phyloP scores from a whole-genome alignment of 257 asterid genomes.

The Euphrasia confusa region DNA sequence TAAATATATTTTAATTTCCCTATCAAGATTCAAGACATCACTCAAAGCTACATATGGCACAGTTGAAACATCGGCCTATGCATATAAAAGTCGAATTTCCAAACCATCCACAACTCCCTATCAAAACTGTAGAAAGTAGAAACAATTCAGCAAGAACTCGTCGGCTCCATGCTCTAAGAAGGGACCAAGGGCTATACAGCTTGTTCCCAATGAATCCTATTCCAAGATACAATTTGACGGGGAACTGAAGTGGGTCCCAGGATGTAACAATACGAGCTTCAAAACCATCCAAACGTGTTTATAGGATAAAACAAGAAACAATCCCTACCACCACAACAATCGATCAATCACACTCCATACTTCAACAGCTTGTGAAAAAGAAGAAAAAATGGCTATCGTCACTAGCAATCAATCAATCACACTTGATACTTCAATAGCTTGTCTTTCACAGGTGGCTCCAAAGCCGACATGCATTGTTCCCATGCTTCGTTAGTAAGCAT shows the following conservation, averaged over 20 bases:
- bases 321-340: too few relatives aligned
- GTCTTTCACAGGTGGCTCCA: slow-evolving; percentile 78
- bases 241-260: not conserved
- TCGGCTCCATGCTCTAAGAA: slow-evolving; percentile 20
- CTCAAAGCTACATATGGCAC: too few relatives aligned
- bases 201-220: slow-evolving; percentile 22
- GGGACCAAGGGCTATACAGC: slow-evolving; percentile 17
- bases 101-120: slow-evolving; percentile 22
- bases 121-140: slow-evolving; percentile 29
- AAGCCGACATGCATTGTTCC: slow-evolving; percentile 81
- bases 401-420: not conserved
- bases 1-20: too few relatives aligned
- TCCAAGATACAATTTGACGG: not conserved
- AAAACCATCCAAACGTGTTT: slow-evolving; percentile 16
- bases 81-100: slow-evolving; percentile 12
- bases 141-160: slow-evolving; percentile 21
- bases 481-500: slow-evolving; percentile 80
- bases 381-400: slow-evolving; percentile 13
- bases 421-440: slow-evolving; percentile 57
- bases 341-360: slow-evolving; percentile 4
- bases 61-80: not conserved
- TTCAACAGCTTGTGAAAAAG: slow-evolving; percentile 5
- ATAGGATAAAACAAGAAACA: slow-evolving; percentile 20
- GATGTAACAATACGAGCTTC: slow-evolving; percentile 20
- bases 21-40: too few relatives aligned